phyloP scores from a whole-genome alignment of 495 filamentous ascomycete species.

The Tuber aestivum region DNA sequence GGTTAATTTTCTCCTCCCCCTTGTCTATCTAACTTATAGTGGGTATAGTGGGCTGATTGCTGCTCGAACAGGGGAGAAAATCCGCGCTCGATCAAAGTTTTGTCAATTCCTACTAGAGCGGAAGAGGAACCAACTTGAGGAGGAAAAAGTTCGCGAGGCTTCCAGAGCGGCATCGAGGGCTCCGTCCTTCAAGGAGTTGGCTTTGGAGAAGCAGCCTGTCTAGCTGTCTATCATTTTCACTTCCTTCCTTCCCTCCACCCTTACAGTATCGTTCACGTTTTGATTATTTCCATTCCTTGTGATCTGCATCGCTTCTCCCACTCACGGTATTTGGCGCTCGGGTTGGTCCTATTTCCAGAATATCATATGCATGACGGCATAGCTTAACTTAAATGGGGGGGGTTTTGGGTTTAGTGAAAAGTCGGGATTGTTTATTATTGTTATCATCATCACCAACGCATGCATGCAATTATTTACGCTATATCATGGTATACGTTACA shows the following conservation, averaged over 20 bases:
- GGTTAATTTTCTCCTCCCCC: constrained; percentile 23
- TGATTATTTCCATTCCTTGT: not conserved
- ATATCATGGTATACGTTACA: not conserved
- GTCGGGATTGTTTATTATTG: not conserved
- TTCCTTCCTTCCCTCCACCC: not conserved
- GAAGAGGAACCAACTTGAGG: constrained; percentile 25
- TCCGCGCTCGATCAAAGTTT: constrained; percentile 36
- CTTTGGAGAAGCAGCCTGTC: not conserved
- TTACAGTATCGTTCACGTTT: not conserved
- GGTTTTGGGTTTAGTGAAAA: not conserved
- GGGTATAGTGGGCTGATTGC: not conserved
- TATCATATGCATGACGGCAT: not conserved
- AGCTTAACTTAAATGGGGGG: not conserved
- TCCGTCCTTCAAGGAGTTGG: not conserved
- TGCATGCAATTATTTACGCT: not conserved
- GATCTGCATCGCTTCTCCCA: not conserved
- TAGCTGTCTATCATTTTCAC: not conserved
- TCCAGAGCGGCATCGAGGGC: not conserved
- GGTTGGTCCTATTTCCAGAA: not conserved
- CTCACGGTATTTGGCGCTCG: not conserved
- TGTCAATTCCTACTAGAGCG: constrained; percentile 39
- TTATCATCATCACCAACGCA: not conserved
- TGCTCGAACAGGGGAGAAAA: constrained; percentile 25
- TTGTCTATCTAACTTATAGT: not conserved
- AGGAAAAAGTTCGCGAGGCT: constrained; percentile 20